Conservation (phyloP, 768 basidiomycete species). For the Termitomyces titanicus region DNA sequence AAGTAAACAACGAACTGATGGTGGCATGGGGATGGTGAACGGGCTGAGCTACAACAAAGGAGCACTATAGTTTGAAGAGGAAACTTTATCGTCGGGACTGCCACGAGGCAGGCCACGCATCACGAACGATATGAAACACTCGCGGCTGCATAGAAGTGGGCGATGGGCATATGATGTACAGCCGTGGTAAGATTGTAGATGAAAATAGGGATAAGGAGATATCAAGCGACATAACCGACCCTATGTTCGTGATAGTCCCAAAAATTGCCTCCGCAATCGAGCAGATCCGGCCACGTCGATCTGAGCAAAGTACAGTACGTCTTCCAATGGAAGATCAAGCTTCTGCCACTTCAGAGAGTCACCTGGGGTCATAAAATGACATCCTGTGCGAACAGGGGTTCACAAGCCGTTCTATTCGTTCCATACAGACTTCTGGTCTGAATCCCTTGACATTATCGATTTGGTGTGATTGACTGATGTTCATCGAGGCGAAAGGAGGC, state of each 20-base stretch:
- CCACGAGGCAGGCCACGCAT: background rate
- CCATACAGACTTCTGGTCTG: background rate
- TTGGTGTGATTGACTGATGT: background rate
- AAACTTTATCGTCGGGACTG: background rate
- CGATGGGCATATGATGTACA: background rate
- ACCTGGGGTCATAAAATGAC: background rate
- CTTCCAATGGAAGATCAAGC: background rate
- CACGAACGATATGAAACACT: background rate
- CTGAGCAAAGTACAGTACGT: background rate
- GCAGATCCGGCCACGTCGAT: background rate
- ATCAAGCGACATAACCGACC: background rate
- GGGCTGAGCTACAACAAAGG: background rate
- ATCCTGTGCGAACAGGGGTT: background rate
- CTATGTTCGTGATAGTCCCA: background rate
- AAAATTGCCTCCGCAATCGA: background rate
- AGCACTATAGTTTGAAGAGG: background rate
- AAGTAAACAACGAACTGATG: background rate
- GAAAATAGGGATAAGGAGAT: background rate
- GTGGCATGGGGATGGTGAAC: too few relatives aligned
- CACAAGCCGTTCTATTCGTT: background rate
- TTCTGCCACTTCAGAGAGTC: background rate
- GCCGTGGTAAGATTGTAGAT: conserved; percentile 1
- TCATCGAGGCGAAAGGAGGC: background rate
- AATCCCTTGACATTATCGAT: background rate
- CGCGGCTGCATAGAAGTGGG: too few relatives aligned